A percentile compares a stretch with the other conserved stretches of the same genome.
Evolutionary conservation across 169 alveolate species (phyloP).

Genomic region (Plasmodium reichenowi): DNA sequence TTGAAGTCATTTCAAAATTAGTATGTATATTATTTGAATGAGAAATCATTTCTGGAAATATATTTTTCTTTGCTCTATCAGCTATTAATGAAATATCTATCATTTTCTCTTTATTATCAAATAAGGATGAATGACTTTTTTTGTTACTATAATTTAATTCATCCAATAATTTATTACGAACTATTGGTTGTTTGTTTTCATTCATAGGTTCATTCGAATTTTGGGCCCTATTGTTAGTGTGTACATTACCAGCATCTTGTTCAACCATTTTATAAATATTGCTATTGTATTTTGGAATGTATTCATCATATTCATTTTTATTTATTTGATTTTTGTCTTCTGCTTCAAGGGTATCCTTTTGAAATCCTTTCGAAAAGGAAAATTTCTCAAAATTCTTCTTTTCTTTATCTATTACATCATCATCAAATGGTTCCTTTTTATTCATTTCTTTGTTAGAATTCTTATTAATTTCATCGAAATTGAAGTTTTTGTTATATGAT

Average conservation of each 20-base stretch:
- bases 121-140: constrained; percentile 18
- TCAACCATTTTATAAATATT: not conserved
- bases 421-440: not conserved
- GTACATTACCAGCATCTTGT: not conserved
- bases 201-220: not conserved
- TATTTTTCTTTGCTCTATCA: constrained; percentile 34
- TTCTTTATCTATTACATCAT: not conserved
- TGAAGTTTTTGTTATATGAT: not conserved
- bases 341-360: not conserved
- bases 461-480: not conserved
- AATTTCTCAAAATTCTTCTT: too few relatives aligned
- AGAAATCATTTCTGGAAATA: constrained; percentile 29
- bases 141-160: constrained; percentile 54
- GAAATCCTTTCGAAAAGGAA: too few relatives aligned
- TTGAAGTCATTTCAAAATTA: not conserved
- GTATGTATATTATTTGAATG: constrained; percentile 5
- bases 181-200: constrained; percentile 13
- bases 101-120: constrained; percentile 7
- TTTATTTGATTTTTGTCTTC: constrained; percentile 7
- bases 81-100: constrained; percentile 36
- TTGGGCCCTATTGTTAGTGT: not conserved
- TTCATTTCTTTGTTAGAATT: not conserved
- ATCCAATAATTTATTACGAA: constrained; percentile 34
- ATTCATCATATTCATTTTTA: constrained; percentile 4
- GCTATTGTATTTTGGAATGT: not conserved